A percentile compares a stretch with the other conserved stretches of the same genome.
These are phyloP conservation scores for Pythium biforme DNA, from an alignment of 352 stramenopile genomes.

Conservation along the genomic window DNA sequence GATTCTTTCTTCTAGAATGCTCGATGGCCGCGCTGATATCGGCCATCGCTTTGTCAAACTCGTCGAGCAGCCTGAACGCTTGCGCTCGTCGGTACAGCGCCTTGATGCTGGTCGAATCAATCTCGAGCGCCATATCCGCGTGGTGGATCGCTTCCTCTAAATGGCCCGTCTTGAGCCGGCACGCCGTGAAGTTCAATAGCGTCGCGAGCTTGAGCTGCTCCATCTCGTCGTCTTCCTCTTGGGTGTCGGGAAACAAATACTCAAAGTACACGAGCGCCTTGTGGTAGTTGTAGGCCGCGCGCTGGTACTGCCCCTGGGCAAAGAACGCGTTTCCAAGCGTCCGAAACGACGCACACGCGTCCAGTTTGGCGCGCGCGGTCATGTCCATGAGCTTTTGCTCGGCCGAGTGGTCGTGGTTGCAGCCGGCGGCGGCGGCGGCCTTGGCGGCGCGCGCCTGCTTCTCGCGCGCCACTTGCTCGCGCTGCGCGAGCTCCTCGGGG, in stretches of 20 bases:
- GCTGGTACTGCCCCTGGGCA: conserved; percentile 75
- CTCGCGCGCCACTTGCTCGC: conserved; percentile 60
- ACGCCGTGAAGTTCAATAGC: conserved; percentile 76
- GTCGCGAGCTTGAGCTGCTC: conserved; percentile 56
- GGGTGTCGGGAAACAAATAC: conserved; percentile 78
- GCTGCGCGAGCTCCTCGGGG: conserved; percentile 66
- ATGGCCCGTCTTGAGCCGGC: conserved; percentile 69
- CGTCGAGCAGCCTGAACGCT: conserved; percentile 58
- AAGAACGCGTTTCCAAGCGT: conserved; percentile 75
- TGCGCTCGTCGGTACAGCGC: conserved; percentile 70
- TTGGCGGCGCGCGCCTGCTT: conserved; percentile 54
- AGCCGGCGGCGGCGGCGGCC: conserved; percentile 33
- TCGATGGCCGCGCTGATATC: conserved; percentile 47
- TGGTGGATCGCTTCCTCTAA: conserved; percentile 75
- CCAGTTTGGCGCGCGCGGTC: conserved; percentile 60
- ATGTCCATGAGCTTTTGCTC: conserved; percentile 89
- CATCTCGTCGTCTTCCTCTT: conserved; percentile 46
- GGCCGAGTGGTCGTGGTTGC: conserved; percentile 86
- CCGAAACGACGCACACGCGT: conserved; percentile 63
- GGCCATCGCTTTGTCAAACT: conserved; percentile 58
- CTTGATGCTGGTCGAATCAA: conserved; percentile 59
- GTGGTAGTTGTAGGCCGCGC: conserved; percentile 80
- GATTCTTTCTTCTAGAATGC: not conserved
- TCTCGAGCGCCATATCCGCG: conserved; percentile 48
- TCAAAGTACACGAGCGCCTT: conserved; percentile 85